Evolutionary conservation across 2,329 filamentous ascomycete species (phyloP).

Genomic region (Colletotrichum coccodes): DNA sequence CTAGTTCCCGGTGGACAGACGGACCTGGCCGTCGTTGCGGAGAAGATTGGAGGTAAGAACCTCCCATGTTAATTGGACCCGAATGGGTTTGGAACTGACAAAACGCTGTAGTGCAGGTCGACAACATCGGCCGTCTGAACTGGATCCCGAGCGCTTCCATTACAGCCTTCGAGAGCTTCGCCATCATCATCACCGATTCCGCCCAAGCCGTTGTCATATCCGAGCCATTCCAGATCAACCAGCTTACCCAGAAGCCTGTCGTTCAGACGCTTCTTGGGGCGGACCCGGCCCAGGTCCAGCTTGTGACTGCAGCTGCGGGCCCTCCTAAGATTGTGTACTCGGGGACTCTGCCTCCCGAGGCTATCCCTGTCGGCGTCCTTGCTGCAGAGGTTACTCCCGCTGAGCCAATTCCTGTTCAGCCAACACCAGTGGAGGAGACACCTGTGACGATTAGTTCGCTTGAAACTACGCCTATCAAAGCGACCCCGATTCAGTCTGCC

Average conservation of each 20-base stretch:
- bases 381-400: neutral
- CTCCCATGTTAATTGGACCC: neutral
- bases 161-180: conserved; percentile 35
- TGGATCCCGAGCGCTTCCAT: conserved; percentile 37
- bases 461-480: neutral
- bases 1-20: conserved; percentile 34
- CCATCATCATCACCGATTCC: conserved; percentile 37
- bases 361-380: conserved; percentile 9
- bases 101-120: conserved; percentile 31
- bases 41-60: conserved; percentile 35
- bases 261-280: conserved; percentile 3
- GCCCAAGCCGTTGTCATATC: conserved; percentile 26
- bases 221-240: conserved; percentile 30
- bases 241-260: conserved; percentile 23
- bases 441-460: neutral
- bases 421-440: neutral
- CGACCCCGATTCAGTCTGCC: neutral
- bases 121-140: conserved; percentile 34
- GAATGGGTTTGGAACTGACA: neutral
- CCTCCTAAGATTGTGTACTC: conserved; percentile 26
- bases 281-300: neutral
- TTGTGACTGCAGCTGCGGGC: neutral
- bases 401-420: neutral
- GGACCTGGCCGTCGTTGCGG: conserved; percentile 34
- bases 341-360: conserved; percentile 7